Evolutionary conservation across 2,329 filamentous ascomycete genomes (phyloP).

Genomic region (Penicillium sp.): DNA sequence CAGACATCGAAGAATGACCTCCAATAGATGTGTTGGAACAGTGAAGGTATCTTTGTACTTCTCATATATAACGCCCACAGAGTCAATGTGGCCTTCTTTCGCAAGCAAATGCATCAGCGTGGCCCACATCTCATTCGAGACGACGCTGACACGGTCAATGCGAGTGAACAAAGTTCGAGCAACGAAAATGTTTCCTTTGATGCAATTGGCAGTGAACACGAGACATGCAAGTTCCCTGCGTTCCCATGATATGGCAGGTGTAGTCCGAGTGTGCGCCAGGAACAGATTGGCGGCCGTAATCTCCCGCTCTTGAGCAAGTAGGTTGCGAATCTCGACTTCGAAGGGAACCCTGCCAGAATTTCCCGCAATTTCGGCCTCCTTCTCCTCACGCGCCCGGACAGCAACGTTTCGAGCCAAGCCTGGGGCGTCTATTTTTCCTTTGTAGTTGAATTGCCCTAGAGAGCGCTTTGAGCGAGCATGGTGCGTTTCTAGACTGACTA

Average conservation of each 20-base stretch:
- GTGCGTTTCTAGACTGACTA: conserved; percentile 3
- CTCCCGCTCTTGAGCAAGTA: conserved; percentile 28
- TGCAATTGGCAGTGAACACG: conserved; percentile 38
- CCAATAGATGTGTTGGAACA: conserved; percentile 32
- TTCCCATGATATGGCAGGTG: conserved; percentile 22
- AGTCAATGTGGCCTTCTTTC: conserved; percentile 37
- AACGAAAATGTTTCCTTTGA: conserved; percentile 37
- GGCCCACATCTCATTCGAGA: conserved; percentile 38
- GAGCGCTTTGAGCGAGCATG: conserved; percentile 2
- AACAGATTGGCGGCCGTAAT: conserved; percentile 41
- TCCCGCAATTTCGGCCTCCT: conserved; percentile 3
- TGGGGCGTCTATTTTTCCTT: not conserved
- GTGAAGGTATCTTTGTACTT: conserved; percentile 28
- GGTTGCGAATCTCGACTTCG: conserved; percentile 22
- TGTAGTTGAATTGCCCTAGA: not conserved
- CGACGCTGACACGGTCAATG: conserved; percentile 31
- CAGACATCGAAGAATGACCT: conserved; percentile 37
- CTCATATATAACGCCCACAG: conserved; percentile 32
- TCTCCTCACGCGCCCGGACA: conserved; percentile 14
- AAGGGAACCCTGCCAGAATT: conserved; percentile 11
- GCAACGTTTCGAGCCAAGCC: conserved; percentile 6
- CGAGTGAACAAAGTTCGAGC: conserved; percentile 38
- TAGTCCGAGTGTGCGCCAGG: conserved; percentile 14
- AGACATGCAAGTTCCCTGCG: conserved; percentile 31
- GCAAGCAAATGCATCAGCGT: conserved; percentile 36